phyloP scores from a whole-genome alignment of 345 rosid genomes.

The Pugionium cornutum region DNA sequence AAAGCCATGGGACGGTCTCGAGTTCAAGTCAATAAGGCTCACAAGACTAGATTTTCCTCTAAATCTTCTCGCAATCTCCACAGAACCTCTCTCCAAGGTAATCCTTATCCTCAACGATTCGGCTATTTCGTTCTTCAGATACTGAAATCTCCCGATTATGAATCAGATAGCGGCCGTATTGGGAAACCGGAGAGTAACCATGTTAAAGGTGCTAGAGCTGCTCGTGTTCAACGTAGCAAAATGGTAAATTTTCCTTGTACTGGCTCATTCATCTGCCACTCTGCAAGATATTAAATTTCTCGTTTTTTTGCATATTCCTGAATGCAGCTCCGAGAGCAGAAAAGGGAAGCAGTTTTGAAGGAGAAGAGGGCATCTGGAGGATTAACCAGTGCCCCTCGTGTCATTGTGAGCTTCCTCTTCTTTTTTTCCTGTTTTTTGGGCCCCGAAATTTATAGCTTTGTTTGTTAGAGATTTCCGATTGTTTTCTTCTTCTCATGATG shows the following conservation, averaged over 20 bases:
- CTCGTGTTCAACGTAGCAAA: slow-evolving; percentile 73
- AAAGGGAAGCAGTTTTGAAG: slow-evolving; percentile 68
- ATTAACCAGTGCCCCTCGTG: slow-evolving; percentile 62
- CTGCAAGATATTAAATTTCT: slow-evolving; percentile 3
- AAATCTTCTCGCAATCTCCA: slow-evolving; percentile 81
- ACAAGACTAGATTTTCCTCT: slow-evolving; percentile 75
- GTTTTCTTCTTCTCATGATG: not conserved
- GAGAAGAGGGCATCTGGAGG: slow-evolving; percentile 74
- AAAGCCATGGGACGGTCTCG: slow-evolving; percentile 67
- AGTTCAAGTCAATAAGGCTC: slow-evolving; percentile 79
- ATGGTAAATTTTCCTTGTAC: slow-evolving; percentile 50
- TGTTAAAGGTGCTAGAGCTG: slow-evolving; percentile 67
- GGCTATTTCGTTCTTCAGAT: not conserved
- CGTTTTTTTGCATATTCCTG: not conserved
- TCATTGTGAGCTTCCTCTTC: slow-evolving; percentile 54
- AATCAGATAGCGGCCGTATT: slow-evolving; percentile 59
- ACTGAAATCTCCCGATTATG: not conserved
- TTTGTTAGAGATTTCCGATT: too few relatives aligned
- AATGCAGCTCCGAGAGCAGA: slow-evolving; percentile 75
- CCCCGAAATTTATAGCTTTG: not conserved
- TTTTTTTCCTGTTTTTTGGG: too few relatives aligned
- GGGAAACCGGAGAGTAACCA: slow-evolving; percentile 63
- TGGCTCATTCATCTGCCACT: not conserved
- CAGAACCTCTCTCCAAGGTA: slow-evolving; percentile 65
- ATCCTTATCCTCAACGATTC: not conserved